phyloP scores from a whole-genome alignment of 305 asterid genomes.

The Nicotiana rustica region DNA sequence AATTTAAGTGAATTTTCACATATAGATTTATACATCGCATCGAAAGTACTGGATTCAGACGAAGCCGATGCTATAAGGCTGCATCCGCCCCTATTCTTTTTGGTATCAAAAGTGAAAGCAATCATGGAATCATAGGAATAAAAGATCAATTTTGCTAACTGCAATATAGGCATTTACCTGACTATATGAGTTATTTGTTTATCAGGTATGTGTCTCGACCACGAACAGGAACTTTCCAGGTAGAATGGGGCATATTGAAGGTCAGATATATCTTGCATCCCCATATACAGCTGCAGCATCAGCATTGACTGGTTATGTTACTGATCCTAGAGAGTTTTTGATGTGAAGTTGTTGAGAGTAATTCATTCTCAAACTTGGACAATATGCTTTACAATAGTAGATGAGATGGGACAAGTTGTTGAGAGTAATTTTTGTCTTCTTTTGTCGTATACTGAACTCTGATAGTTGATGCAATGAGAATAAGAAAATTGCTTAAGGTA shows the following conservation, averaged over 20 bases:
- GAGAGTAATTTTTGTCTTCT: neutral
- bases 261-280: conserved; percentile 67
- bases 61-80: no score
- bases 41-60: no score
- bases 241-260: conserved; percentile 98
- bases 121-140: neutral
- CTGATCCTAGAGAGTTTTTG: conserved; percentile 87
- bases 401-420: neutral
- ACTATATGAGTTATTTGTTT: neutral
- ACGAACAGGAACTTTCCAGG: conserved; percentile 94
- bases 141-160: neutral
- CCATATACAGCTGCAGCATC: no score
- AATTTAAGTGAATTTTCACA: no score
- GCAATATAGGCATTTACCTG: neutral
- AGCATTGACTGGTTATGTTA: conserved; percentile 69
- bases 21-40: no score
- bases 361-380: neutral
- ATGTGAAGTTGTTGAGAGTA: conserved; percentile 44
- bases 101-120: neutral
- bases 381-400: neutral
- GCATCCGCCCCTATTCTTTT: no score
- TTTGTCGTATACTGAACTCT: neutral
- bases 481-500: neutral
- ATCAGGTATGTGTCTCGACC: conserved; percentile 90
- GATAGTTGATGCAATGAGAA: neutral